These are phyloP conservation scores for Angomonas ambiguus DNA, from an alignment of 208 protist species.

Conservation along the genomic window DNA sequence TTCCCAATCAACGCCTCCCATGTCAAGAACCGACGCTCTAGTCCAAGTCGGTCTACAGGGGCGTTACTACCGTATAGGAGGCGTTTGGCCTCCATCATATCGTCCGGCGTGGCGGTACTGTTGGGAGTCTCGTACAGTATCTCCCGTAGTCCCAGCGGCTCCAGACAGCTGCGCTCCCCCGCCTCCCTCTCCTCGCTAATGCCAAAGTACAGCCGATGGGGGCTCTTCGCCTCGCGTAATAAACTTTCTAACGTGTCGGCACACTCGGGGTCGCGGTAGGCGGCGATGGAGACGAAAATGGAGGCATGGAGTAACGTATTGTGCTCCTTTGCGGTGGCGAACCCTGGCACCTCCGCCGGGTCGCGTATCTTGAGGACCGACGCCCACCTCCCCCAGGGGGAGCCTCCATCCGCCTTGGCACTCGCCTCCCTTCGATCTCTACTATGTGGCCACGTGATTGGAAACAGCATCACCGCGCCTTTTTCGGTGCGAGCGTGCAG, in stretches of 20 bases:
- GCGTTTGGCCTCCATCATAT: not conserved
- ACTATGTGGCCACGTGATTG: not conserved
- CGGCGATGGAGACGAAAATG: constrained; percentile 88
- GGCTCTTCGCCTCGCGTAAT: constrained; percentile 40
- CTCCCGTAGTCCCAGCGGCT: not conserved
- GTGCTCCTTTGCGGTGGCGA: constrained; percentile 17
- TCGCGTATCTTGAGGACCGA: constrained; percentile 16
- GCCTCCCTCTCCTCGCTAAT: constrained; percentile 69
- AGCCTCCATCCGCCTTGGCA: not conserved
- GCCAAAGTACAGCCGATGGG: constrained; percentile 72
- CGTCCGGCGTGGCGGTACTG: not conserved
- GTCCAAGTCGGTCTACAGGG: not conserved
- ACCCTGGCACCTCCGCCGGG: constrained; percentile 22
- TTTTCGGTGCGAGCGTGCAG: not conserved
- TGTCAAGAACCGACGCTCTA: constrained; percentile 12
- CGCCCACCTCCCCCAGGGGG: constrained; percentile 16
- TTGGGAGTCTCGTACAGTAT: not conserved
- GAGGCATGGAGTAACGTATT: constrained; percentile 36
- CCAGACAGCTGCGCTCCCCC: constrained; percentile 32
- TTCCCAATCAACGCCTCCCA: constrained; percentile 14
- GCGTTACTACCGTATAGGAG: constrained; percentile 24
- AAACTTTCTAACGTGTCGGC: constrained; percentile 73
- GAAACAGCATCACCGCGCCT: constrained; percentile 12
- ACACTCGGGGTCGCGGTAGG: constrained; percentile 86
- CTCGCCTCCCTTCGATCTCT: not conserved